Evolutionary conservation across 805 yeast species (phyloP).

Genomic region (Pichia insulana): DNA sequence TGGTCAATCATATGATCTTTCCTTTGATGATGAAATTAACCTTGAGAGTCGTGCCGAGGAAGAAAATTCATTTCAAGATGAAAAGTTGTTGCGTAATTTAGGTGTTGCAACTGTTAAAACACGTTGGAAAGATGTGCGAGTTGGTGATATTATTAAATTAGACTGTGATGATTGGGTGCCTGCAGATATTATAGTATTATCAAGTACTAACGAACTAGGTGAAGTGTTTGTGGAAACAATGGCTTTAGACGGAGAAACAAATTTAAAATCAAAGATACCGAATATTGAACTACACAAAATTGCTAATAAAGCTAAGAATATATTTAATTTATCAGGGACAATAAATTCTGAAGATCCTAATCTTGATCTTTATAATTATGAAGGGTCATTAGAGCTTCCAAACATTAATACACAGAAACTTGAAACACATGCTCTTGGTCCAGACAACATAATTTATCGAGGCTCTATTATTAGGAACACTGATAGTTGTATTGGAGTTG

Average conservation of each 20-base stretch:
- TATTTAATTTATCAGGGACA: constrained; percentile 42
- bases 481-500: constrained; percentile 62
- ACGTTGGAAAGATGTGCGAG: constrained; percentile 70
- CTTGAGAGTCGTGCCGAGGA: constrained; percentile 9
- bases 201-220: constrained; percentile 57
- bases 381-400: constrained; percentile 52
- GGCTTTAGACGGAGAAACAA: constrained; percentile 97
- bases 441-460: constrained; percentile 80
- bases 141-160: constrained; percentile 78
- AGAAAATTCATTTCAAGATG: constrained; percentile 21
- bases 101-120: constrained; percentile 18
- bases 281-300: constrained; percentile 50
- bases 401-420: constrained; percentile 20
- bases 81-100: constrained; percentile 10
- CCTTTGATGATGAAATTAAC: constrained; percentile 13
- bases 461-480: constrained; percentile 90
- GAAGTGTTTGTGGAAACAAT: constrained; percentile 82
- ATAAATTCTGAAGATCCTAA: constrained; percentile 87
- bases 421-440: constrained; percentile 52
- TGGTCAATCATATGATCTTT: constrained; percentile 20
- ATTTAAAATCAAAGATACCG: constrained; percentile 67
- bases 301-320: constrained; percentile 40
- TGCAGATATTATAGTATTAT: constrained; percentile 72
- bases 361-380: constrained; percentile 81
- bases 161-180: constrained; percentile 88